These are phyloP conservation scores for Saksenaea vasiformis DNA, from an alignment of 371 early-diverging fungal genomes.

Conservation along the genomic window DNA sequence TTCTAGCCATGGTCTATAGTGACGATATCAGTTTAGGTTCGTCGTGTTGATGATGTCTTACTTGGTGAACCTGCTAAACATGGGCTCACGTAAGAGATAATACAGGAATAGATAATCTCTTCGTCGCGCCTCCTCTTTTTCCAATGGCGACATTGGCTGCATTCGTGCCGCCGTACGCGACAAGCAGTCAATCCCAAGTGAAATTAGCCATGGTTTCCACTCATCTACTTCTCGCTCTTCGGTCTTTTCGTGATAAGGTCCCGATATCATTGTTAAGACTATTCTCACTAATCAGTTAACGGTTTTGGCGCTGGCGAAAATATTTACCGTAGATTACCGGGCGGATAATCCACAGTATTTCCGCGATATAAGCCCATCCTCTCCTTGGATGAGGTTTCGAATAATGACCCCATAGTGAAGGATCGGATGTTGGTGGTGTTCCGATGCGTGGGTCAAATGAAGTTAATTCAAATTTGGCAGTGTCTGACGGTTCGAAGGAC, in stretches of 20 bases:
- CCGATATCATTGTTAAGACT: constrained; percentile 4
- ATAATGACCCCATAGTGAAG: neutral
- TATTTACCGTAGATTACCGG: constrained; percentile 42
- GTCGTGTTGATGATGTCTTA: constrained; percentile 4
- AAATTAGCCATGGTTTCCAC: constrained; percentile 46
- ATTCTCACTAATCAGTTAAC: neutral
- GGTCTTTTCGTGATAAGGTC: constrained; percentile 14
- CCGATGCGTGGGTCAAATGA: constrained; percentile 41
- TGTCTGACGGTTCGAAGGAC: constrained; percentile 20
- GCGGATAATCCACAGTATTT: constrained; percentile 39
- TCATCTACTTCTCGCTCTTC: constrained; percentile 7
- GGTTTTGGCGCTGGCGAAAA: constrained; percentile 7
- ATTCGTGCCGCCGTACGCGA: constrained; percentile 23
- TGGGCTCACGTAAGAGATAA: constrained; percentile 35
- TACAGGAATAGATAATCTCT: constrained; percentile 38
- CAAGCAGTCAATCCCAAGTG: constrained; percentile 33
- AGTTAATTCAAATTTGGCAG: constrained; percentile 32
- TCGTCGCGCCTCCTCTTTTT: constrained; percentile 36
- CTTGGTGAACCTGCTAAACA: constrained; percentile 37
- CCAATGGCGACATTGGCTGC: constrained; percentile 33
- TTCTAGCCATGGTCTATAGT: constrained; percentile 23
- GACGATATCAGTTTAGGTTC: neutral
- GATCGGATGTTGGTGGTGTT: constrained; percentile 21
- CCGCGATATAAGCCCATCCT: constrained; percentile 33
- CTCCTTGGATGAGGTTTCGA: constrained; percentile 5